phyloP scores from a whole-genome alignment of 306 rosid genomes.

The Fagus sylvatica region DNA sequence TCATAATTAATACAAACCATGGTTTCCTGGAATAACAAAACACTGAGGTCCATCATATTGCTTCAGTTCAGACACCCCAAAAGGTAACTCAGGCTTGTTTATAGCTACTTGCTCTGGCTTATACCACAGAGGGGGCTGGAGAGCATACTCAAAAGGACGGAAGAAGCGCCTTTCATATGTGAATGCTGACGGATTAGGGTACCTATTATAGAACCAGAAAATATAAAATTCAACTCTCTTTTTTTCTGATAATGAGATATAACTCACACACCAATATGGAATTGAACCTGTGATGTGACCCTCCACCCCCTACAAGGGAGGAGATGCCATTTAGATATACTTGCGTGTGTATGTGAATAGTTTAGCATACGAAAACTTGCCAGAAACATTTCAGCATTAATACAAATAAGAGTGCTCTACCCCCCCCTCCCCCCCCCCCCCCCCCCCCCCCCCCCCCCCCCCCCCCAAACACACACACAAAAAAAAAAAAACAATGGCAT shows the following conservation, averaged over 20 bases:
- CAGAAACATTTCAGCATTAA: not conserved
- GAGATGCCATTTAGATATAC: not conserved
- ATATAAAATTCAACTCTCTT: not conserved
- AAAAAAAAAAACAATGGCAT: too few species aligned
- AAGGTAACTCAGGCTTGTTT: conserved; percentile 84
- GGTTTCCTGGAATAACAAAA: conserved; percentile 95
- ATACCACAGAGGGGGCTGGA: conserved; percentile 87
- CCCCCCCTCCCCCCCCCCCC: too few species aligned
- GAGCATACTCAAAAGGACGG: conserved; percentile 93
- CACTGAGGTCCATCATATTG: conserved; percentile 92
- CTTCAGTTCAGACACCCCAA: conserved; percentile 59
- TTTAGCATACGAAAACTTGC: not conserved
- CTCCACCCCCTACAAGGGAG: not conserved
- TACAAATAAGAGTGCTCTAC: not conserved
- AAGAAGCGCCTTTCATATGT: conserved; percentile 89
- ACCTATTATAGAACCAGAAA: conserved; percentile 45
- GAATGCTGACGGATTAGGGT: conserved; percentile 93
- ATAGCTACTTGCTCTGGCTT: conserved; percentile 73
- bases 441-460: too few species aligned
- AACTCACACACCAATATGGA: not conserved
- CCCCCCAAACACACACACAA: not conserved
- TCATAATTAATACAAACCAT: conserved; percentile 59
- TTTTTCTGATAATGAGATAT: not conserved
- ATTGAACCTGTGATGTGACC: not conserved
- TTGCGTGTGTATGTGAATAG: not conserved